A percentile compares a stretch with the other conserved stretches of the same genome.
These are phyloP conservation scores for Bathelium albidoporum DNA, from an alignment of 495 filamentous ascomycete species.

Conservation along the genomic window DNA sequence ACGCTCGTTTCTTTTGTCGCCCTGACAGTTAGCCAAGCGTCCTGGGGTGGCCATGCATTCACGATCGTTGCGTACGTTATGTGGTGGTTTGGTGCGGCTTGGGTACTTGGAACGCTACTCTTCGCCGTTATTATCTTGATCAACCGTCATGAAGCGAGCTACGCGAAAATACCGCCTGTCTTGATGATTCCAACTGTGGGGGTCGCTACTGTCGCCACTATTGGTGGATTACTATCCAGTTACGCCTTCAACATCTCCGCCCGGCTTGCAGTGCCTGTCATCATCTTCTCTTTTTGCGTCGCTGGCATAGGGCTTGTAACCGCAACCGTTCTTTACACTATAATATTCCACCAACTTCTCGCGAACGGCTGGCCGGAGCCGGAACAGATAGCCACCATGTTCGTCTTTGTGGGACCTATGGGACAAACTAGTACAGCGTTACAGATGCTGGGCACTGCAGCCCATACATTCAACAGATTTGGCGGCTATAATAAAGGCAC, in stretches of 20 bases:
- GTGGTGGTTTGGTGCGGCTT: conserved; percentile 12
- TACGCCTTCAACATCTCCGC: conserved; percentile 9
- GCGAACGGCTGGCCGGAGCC: conserved; percentile 9
- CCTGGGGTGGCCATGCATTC: conserved; percentile 12
- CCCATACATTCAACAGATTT: conserved; percentile 2
- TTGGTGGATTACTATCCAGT: conserved; percentile 5
- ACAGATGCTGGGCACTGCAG: conserved; percentile 9
- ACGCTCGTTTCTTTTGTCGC: conserved; percentile 10
- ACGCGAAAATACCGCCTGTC: conserved; percentile 3
- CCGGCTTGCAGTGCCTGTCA: conserved; percentile 13
- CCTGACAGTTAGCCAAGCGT: conserved; percentile 7
- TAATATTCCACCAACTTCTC: conserved; percentile 7
- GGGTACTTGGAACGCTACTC: not conserved
- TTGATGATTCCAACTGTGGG: conserved; percentile 13
- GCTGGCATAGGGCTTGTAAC: conserved; percentile 11
- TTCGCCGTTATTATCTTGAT: conserved; percentile 6
- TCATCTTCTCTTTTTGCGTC: conserved; percentile 12
- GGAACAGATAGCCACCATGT: not conserved
- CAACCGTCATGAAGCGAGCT: not conserved
- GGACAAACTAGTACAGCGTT: conserved; percentile 11
- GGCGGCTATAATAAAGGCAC: conserved; percentile 10
- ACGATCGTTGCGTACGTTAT: conserved; percentile 14
- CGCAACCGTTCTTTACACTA: conserved; percentile 8
- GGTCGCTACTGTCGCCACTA: conserved; percentile 10
- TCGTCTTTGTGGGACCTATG: conserved; percentile 13